A percentile compares a stretch with the other conserved stretches of the same genome.
phyloP scores from a whole-genome alignment of 2,329 filamentous ascomycete species.

The Periglandula ipomoeae region DNA sequence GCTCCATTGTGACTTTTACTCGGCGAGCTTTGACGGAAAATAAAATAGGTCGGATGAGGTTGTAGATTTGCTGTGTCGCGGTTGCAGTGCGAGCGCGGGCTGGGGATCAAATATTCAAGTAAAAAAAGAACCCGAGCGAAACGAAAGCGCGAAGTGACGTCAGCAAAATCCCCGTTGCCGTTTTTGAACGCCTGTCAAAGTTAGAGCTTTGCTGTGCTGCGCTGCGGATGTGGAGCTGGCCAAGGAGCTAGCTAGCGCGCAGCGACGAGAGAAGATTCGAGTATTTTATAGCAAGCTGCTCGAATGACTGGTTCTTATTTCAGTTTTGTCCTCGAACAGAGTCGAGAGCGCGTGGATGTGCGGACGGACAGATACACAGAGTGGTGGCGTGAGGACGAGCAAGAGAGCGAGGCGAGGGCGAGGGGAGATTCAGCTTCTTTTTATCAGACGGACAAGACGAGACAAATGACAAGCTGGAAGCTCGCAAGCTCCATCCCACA shows the following conservation, averaged over 20 bases:
- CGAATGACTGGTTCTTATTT: neutral
- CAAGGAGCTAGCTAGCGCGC: neutral
- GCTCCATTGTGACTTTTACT: slow-evolving; percentile 5
- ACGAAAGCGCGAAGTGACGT: neutral
- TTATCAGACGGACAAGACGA: neutral
- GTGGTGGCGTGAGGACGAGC: neutral
- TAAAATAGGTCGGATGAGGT: neutral
- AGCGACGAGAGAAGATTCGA: neutral
- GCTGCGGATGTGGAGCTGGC: neutral
- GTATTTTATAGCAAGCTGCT: neutral
- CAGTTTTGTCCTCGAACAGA: neutral
- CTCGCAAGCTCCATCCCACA: neutral
- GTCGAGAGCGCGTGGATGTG: neutral
- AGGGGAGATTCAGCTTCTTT: neutral
- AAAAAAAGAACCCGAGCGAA: neutral
- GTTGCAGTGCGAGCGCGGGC: neutral
- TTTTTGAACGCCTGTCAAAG: neutral
- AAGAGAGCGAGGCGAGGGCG: too few relatives aligned
- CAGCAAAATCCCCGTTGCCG: neutral
- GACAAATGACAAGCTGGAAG: neutral
- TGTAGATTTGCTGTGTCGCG: too few relatives aligned
- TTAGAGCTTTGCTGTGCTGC: neutral
- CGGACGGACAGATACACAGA: neutral
- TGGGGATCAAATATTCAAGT: neutral
- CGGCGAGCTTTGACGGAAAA: too few relatives aligned